phyloP scores from a whole-genome alignment of 345 rosid species.

The Ceriops zippeliana region DNA sequence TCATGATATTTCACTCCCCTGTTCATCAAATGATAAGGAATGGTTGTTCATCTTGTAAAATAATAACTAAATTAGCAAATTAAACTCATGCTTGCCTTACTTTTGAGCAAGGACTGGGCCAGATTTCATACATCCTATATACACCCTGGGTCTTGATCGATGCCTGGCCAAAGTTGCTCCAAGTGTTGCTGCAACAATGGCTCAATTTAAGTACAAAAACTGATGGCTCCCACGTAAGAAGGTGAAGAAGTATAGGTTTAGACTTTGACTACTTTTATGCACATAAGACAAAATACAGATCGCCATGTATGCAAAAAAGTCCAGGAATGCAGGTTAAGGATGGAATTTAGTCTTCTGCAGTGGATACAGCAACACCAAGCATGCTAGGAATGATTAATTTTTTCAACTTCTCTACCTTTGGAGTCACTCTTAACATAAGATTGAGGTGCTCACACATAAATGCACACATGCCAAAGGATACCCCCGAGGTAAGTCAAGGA shows the following conservation, averaged over 20 bases:
- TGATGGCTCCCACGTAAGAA: neutral
- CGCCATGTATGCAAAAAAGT: no score
- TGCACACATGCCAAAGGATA: neutral
- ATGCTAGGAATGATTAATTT: no score
- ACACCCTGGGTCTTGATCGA: conserved; percentile 69
- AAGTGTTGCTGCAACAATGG: conserved; percentile 68
- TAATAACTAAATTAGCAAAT: neutral
- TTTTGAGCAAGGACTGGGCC: conserved; percentile 95
- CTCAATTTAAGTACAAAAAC: neutral
- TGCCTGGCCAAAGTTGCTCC: conserved; percentile 79
- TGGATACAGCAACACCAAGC: no score
- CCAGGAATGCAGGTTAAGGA: no score
- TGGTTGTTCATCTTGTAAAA: neutral
- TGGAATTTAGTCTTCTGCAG: no score
- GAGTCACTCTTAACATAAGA: no score
- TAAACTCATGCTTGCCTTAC: conserved; percentile 41
- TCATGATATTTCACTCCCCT: conserved; percentile 98
- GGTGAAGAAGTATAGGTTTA: neutral
- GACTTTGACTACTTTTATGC: neutral
- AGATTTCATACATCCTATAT: conserved; percentile 97
- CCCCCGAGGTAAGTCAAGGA: neutral
- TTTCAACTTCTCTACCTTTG: no score
- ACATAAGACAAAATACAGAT: no score
- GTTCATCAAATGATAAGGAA: conserved; percentile 9
- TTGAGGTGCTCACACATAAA: no score